These are phyloP conservation scores for Tolypocladium tundrense DNA, from an alignment of 2,329 filamentous ascomycete species.

Conservation along the genomic window DNA sequence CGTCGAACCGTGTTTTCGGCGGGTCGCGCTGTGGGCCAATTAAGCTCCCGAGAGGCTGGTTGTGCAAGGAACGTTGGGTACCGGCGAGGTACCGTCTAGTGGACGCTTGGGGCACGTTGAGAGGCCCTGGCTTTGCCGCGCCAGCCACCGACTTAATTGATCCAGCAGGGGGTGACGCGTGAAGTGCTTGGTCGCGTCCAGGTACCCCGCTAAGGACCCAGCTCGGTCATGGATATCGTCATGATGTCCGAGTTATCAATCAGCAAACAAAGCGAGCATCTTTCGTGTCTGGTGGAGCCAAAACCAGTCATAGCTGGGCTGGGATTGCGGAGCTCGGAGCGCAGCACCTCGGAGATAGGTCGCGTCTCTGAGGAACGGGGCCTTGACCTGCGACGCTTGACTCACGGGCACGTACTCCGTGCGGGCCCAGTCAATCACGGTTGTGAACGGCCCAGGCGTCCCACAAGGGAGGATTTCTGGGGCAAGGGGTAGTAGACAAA, in stretches of 20 bases:
- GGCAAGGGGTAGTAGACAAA: not conserved
- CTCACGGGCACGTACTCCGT: not conserved
- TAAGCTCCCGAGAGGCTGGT: conserved; percentile 9
- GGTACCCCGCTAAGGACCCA: conserved; percentile 7
- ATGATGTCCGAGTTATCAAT: conserved; percentile 17
- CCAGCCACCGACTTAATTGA: conserved; percentile 7
- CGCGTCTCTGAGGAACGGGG: not conserved
- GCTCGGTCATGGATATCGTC: conserved; percentile 9
- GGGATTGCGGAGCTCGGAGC: conserved; percentile 4
- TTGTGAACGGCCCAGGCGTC: not conserved
- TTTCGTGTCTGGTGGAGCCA: conserved; percentile 10
- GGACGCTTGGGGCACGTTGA: not conserved
- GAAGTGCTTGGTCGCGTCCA: conserved; percentile 10
- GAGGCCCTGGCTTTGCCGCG: not conserved
- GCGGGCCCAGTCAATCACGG: not conserved
- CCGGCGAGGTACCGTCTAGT: conserved; percentile 4
- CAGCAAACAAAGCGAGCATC: conserved; percentile 15
- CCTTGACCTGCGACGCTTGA: not conserved
- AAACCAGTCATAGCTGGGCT: conserved; percentile 3
- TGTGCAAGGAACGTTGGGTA: not conserved
- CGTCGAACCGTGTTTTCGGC: conserved; percentile 21
- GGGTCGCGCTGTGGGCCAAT: conserved; percentile 12
- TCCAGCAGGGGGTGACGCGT: conserved; percentile 8
- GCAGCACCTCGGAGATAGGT: conserved; percentile 7
- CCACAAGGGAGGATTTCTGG: not conserved